These are phyloP conservation scores for Tricharina praecox DNA, from an alignment of 495 filamentous ascomycete genomes.

Conservation along the genomic window DNA sequence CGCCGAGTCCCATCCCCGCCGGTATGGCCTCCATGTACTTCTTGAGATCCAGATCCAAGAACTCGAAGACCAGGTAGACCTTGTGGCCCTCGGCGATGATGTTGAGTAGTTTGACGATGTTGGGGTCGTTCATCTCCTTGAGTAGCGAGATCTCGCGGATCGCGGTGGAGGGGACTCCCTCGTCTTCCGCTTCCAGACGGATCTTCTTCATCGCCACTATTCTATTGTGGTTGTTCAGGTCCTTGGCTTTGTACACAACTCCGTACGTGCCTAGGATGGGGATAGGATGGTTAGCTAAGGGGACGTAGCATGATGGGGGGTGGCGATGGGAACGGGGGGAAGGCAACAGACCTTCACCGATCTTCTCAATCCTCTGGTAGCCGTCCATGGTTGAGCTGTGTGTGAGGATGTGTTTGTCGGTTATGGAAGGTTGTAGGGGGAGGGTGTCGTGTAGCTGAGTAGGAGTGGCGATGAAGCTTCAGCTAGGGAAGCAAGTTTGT, in stretches of 20 bases:
- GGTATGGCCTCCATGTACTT: conserved; percentile 98
- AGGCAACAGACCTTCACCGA: conserved; percentile 67
- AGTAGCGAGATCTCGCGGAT: conserved; percentile 87
- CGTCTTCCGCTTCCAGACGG: conserved; percentile 90
- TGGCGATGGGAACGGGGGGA: conserved; percentile 3
- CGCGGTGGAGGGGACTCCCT: conserved; percentile 88
- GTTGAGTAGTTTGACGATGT: conserved; percentile 81
- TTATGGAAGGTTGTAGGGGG: too few relatives aligned
- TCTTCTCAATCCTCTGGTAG: conserved; percentile 99
- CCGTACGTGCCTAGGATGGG: conserved; percentile 88
- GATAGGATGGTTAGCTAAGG: too few relatives aligned
- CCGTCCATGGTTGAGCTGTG: conserved; percentile 66
- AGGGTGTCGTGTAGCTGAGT: too few relatives aligned
- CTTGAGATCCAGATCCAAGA: conserved; percentile 84
- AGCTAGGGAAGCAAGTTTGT: too few relatives aligned
- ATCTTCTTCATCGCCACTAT: conserved; percentile 98
- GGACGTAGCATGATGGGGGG: conserved; percentile 4
- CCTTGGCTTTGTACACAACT: conserved; percentile 82
- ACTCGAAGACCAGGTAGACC: conserved; percentile 88
- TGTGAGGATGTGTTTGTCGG: too few relatives aligned
- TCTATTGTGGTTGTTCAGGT: conserved; percentile 56
- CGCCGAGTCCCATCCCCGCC: conserved; percentile 67
- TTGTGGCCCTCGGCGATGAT: conserved; percentile 96
- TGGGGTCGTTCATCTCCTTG: conserved; percentile 92
- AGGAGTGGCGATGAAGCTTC: too few relatives aligned